These are phyloP conservation scores for Aspergillus bertholletiae DNA, from an alignment of 495 filamentous ascomycete genomes.

Conservation along the genomic window DNA sequence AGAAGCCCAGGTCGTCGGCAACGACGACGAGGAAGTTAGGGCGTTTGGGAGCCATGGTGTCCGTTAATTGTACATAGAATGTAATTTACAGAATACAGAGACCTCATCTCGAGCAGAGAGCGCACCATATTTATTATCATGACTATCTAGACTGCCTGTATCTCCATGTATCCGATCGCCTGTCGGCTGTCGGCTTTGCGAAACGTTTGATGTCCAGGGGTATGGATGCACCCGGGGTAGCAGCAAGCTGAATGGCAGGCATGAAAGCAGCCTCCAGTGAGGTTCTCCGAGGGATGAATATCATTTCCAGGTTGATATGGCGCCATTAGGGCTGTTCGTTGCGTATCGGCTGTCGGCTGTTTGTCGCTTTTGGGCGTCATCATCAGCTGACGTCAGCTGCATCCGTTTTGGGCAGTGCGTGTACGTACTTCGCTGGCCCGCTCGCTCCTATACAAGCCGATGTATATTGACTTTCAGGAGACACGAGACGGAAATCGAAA, in stretches of 20 bases:
- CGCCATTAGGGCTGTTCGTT: neutral
- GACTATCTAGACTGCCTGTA: no score
- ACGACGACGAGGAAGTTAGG: conserved; percentile 63
- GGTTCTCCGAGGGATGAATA: neutral
- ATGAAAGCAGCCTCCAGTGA: no score
- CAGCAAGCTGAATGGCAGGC: neutral
- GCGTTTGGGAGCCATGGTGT: conserved; percentile 34
- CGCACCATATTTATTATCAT: no score
- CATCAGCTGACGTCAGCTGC: conserved; percentile 4
- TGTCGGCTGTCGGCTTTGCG: neutral
- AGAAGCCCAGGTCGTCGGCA: conserved; percentile 63
- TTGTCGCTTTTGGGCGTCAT: neutral
- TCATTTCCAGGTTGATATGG: neutral
- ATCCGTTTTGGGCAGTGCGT: conserved; percentile 3
- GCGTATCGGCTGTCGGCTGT: conserved; percentile 4
- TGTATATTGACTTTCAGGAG: no score
- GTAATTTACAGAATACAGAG: neutral
- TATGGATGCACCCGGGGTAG: neutral
- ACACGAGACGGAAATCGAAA: neutral
- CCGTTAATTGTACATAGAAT: neutral
- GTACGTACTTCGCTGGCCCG: neutral
- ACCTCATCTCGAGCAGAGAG: no score
- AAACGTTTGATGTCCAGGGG: neutral
- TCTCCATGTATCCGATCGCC: neutral
- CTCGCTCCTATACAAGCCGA: neutral